Evolutionary conservation across 2,329 filamentous ascomycete genomes (phyloP).

Genomic region (Arthrobotrys megalospora): DNA sequence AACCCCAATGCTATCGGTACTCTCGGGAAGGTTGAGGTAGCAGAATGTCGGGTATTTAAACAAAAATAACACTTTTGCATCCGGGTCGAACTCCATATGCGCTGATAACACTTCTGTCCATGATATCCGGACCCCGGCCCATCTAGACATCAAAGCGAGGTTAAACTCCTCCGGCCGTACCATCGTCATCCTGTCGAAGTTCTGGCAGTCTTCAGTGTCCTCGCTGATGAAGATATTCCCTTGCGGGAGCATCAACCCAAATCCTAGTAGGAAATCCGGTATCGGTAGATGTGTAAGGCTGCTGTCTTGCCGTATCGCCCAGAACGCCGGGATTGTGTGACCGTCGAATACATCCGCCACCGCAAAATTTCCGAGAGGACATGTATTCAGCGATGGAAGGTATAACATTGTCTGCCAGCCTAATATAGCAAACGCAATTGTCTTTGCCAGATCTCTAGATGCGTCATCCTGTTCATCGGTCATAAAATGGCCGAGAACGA

Average conservation of each 20-base stretch:
- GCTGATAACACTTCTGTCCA: conserved; percentile 38
- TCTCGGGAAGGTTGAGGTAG: conserved; percentile 30
- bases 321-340: conserved; percentile 34
- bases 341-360: conserved; percentile 38
- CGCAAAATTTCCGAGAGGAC: conserved; percentile 23
- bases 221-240: conserved; percentile 37
- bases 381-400: conserved; percentile 21
- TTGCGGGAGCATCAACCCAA: conserved; percentile 29
- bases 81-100: conserved; percentile 37
- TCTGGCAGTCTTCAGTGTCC: conserved; percentile 27
- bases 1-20: conserved; percentile 16
- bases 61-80: conserved; percentile 33
- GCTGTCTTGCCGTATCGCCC: conserved; percentile 30
- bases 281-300: conserved; percentile 23
- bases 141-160: not conserved
- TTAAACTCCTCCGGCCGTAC: conserved; percentile 39
- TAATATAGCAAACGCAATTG: conserved; percentile 19
- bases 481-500: conserved; percentile 8
- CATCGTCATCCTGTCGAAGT: conserved; percentile 40
- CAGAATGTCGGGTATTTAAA: conserved; percentile 43
- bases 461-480: conserved; percentile 16
- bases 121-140: conserved; percentile 11
- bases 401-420: conserved; percentile 48
- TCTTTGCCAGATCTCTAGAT: conserved; percentile 10
- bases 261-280: conserved; percentile 33